Evolutionary conservation across 2,329 filamentous ascomycete genomes (phyloP).

Genomic region (Didymella exigua): DNA sequence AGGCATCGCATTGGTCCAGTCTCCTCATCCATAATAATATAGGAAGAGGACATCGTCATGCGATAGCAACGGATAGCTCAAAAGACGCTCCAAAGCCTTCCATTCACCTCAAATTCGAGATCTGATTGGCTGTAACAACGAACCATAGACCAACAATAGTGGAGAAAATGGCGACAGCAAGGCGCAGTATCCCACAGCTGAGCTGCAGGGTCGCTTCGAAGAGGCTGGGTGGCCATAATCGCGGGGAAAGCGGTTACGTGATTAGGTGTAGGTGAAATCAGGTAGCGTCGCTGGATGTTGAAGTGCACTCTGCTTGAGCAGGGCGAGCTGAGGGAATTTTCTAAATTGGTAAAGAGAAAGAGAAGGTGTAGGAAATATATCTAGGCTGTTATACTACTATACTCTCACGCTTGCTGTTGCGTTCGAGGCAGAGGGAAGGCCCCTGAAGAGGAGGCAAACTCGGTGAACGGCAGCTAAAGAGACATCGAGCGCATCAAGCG

Average conservation of each 20-base stretch:
- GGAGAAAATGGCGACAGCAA: not conserved
- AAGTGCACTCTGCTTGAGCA: not conserved
- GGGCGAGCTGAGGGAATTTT: not conserved
- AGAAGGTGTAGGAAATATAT: not conserved
- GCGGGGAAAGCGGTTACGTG: not conserved
- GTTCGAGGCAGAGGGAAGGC: not conserved
- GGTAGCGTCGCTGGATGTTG: not conserved
- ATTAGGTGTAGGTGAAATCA: not conserved
- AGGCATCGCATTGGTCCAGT: constrained; percentile 5
- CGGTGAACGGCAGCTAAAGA: not conserved
- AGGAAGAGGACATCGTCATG: not conserved
- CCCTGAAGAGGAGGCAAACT: not conserved
- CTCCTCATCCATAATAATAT: not conserved
- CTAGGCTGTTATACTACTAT: not conserved
- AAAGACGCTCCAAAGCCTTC: not conserved
- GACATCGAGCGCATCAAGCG: not conserved
- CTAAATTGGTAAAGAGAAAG: not conserved
- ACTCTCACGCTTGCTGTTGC: not conserved
- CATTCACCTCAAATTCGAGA: not conserved
- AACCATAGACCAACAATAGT: not conserved
- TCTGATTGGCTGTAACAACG: not conserved
- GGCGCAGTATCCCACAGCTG: not conserved
- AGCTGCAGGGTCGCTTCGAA: not conserved
- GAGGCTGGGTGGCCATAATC: not conserved
- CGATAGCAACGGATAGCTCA: not conserved